Evolutionary conservation across 139 green algal genomes (phyloP).

Genomic region (Tetraselmis striata): DNA sequence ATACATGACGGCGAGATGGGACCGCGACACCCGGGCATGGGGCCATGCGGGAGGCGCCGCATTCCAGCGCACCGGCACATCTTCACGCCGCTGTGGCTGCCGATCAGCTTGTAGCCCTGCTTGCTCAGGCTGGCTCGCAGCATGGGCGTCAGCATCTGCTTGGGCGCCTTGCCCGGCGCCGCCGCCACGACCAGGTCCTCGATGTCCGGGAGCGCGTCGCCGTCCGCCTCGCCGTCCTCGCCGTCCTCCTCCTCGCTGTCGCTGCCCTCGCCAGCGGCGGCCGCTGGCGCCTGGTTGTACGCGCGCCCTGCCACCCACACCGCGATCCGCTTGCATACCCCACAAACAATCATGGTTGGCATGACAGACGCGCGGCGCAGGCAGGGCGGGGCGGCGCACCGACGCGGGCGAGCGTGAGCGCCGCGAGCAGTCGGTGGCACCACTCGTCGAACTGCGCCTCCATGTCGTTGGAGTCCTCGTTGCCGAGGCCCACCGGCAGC

Average conservation of each 20-base stretch:
- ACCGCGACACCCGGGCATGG: too few relatives aligned
- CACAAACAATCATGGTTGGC: too few relatives aligned
- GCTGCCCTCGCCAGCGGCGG: slow-evolving; percentile 10
- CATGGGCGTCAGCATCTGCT: slow-evolving; percentile 59
- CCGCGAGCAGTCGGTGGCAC: slow-evolving; percentile 2
- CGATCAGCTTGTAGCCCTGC: slow-evolving; percentile 82
- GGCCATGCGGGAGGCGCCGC: too few relatives aligned
- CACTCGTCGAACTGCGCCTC: slow-evolving; percentile 36
- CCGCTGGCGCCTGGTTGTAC: slow-evolving; percentile 2
- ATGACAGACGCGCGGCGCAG: too few relatives aligned
- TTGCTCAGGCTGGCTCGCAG: slow-evolving; percentile 53
- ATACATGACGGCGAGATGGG: too few relatives aligned
- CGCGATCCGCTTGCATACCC: too few relatives aligned
- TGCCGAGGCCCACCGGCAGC: slow-evolving; percentile 27
- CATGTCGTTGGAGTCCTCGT: slow-evolving; percentile 44
- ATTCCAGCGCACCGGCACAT: slow-evolving; percentile 59
- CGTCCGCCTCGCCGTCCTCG: slow-evolving; percentile 19
- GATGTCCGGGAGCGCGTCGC: slow-evolving; percentile 52
- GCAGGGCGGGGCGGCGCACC: too few relatives aligned
- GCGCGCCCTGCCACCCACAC: neutral
- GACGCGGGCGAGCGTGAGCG: too few relatives aligned
- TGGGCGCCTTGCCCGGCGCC: neutral
- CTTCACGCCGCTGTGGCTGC: slow-evolving; percentile 78
- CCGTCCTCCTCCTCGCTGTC: slow-evolving; percentile 23
- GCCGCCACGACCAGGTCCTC: slow-evolving; percentile 44